Evolutionary conservation across 495 filamentous ascomycete genomes (phyloP), one percentile per base, ranked within the genome.

Genomic region (Tirmania nivea): DNA sequence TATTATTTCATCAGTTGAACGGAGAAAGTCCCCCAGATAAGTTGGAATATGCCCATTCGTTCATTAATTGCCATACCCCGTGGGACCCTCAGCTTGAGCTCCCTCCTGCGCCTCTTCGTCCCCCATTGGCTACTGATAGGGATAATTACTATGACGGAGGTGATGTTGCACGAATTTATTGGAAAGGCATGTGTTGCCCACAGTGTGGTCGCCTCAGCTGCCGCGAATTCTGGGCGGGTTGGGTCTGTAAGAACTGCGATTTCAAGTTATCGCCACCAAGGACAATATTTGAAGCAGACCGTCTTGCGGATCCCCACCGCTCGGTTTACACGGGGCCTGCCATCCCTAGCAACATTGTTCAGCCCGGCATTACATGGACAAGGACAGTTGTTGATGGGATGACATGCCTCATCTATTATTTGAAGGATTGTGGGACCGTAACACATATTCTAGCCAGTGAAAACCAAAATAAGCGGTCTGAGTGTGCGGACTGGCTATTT

Each of bases 141-240:
- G 66, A 69, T 11, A 51, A 66, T 35, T 60, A 60, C 51, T 60
- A 60, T 25, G 55, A 64, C 17, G 51, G 53, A 10, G 57, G 57
- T 3, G 55, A 58, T 48, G 60, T 63, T 3, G 64, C 64, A 20
- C 63, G 67, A 3, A 63, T 67, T 19, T 64, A 67, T 12, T 77
- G 73, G 73, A 71, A 70, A 54, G 86, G 84, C 0, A 78, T 90
- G 51, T 79, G 84, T 0, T 94, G 86, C 56, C 79, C 77, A 0
- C 54, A 64, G n/a, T 93, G 86, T 58, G 65, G 68, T 0, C 72
- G 77, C 35, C 85, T 84, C 60, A 77, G 71, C 36, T 69, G 75
- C 2, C 71, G 84, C 9, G 63, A 70, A 12, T 61, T 71, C 39
- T 93, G 82, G 83, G 58, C 65, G 17, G 69, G 70, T 0, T 87